These are phyloP conservation scores for Diplodia mutila DNA, from an alignment of 2,329 filamentous ascomycete genomes.

Conservation along the genomic window DNA sequence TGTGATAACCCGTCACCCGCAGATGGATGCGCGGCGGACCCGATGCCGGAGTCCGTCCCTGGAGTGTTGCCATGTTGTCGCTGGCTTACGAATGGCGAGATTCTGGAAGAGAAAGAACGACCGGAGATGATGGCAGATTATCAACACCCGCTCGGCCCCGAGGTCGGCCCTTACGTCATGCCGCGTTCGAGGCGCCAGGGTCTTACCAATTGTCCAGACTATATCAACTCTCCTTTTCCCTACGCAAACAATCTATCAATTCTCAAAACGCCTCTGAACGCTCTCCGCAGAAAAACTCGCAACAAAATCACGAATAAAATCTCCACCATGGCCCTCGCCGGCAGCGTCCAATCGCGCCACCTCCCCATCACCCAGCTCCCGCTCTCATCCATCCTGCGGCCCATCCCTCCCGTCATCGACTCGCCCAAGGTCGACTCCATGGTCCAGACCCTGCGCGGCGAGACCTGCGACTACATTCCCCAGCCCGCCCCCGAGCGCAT, in stretches of 20 bases:
- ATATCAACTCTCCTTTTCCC: too few relatives aligned
- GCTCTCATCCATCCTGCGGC: slow-evolving; percentile 23
- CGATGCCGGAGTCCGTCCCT: not conserved
- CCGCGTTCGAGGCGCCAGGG: slow-evolving; percentile 8
- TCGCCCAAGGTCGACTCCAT: slow-evolving; percentile 27
- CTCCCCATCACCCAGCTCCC: slow-evolving; percentile 24
- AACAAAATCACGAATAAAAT: not conserved
- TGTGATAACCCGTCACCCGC: not conserved
- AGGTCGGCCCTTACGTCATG: slow-evolving; percentile 24
- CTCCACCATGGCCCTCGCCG: slow-evolving; percentile 25
- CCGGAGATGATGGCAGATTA: slow-evolving; percentile 8
- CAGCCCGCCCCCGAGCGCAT: slow-evolving; percentile 24
- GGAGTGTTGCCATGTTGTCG: not conserved
- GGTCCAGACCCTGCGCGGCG: slow-evolving; percentile 26
- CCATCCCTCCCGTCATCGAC: slow-evolving; percentile 28
- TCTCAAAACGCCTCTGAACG: too few relatives aligned
- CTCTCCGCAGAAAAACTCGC: not conserved
- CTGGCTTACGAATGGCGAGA: not conserved
- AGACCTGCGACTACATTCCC: slow-evolving; percentile 24
- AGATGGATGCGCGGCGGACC: not conserved
- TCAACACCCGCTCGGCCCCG: slow-evolving; percentile 2
- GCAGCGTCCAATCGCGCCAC: slow-evolving; percentile 24
- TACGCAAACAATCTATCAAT: too few relatives aligned
- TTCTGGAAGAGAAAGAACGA: not conserved
- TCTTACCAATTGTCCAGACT: slow-evolving; percentile 1